These are phyloP conservation scores for Rhizophagus prolifer DNA, from an alignment of 192 early-diverging fungal genomes.

Conservation along the genomic window DNA sequence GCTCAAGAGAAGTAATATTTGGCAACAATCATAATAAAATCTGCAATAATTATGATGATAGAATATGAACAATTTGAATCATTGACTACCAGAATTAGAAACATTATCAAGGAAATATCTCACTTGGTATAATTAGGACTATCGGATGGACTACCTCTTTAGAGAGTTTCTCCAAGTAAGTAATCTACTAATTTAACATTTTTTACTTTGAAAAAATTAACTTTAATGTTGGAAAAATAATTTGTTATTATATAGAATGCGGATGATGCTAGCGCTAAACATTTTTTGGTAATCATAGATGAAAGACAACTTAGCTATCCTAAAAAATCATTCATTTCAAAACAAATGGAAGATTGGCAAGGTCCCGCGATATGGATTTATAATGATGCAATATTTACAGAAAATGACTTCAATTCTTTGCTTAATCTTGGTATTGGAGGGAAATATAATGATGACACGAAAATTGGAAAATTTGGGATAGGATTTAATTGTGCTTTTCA, in stretches of 20 bases:
- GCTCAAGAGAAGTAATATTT: too few relatives aligned
- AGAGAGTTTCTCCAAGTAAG: neutral
- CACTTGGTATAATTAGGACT: neutral
- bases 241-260: neutral
- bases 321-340: neutral
- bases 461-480: neutral
- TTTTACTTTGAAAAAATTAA: too few relatives aligned
- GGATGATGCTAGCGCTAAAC: neutral
- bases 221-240: neutral
- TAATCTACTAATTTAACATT: neutral
- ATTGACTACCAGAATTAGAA: neutral
- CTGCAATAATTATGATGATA: too few relatives aligned
- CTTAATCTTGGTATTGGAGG: slow-evolving; percentile 6
- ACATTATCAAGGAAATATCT: neutral
- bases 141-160: neutral
- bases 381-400: slow-evolving; percentile 29
- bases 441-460: neutral
- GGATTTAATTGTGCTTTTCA: neutral
- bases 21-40: too few relatives aligned
- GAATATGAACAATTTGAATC: neutral
- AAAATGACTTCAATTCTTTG: slow-evolving; percentile 19
- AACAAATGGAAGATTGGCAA: slow-evolving; percentile 28
- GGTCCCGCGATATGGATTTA: slow-evolving; percentile 34
- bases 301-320: neutral
- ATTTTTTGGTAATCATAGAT: neutral